Evolutionary conservation across 441 rosid genomes (phyloP).

Genomic region (Populus hybrid): DNA sequence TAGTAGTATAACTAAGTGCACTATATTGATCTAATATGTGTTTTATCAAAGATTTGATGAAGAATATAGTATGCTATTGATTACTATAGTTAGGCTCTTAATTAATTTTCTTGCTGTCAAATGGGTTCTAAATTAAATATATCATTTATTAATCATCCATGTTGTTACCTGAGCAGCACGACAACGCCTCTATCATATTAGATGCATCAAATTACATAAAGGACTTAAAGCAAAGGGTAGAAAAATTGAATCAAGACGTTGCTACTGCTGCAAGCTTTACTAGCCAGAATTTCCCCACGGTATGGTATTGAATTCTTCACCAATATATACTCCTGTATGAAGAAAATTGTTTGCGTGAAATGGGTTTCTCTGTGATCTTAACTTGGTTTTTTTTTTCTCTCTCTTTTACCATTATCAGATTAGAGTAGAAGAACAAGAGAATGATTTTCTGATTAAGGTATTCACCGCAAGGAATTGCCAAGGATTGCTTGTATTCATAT

Average conservation of each 20-base stretch:
- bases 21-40: too few relatives aligned
- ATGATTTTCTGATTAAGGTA: constrained; percentile 59
- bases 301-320: neutral
- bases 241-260: constrained; percentile 50
- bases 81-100: too few relatives aligned
- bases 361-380: neutral
- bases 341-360: neutral
- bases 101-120: too few relatives aligned
- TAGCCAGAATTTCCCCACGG: constrained; percentile 36
- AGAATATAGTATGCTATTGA: neutral
- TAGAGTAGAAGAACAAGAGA: constrained; percentile 62
- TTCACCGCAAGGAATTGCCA: constrained; percentile 49
- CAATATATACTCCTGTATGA: neutral
- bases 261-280: constrained; percentile 37
- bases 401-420: constrained; percentile 35
- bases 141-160: neutral
- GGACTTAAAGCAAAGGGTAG: constrained; percentile 62
- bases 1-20: too few relatives aligned
- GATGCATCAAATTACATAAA: constrained; percentile 69
- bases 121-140: too few relatives aligned
- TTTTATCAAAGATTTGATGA: neutral
- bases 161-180: constrained; percentile 33
- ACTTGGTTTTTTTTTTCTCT: neutral
- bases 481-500: constrained; percentile 66
- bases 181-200: constrained; percentile 52